Percentiles rank a stretch among this genome's conserved stretches.
phyloP scores from a whole-genome alignment of 75 land plant species.

The Pinus tabuliformis region DNA sequence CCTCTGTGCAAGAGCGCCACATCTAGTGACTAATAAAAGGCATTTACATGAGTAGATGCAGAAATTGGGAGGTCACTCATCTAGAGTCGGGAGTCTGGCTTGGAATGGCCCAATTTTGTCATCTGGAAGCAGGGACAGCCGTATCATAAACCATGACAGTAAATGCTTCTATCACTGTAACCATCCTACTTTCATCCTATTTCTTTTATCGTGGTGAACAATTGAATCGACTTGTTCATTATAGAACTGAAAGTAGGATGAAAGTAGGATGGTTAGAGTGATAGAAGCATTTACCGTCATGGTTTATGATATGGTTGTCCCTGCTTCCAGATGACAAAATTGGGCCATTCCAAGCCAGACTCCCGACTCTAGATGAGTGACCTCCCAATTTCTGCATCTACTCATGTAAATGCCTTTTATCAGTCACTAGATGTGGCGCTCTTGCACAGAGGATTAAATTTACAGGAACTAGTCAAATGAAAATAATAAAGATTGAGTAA shows the following conservation, averaged over 20 bases:
- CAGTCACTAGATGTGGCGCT: too few species aligned
- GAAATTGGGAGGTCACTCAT: conserved; percentile 31
- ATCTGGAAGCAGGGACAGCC: conserved; percentile 60
- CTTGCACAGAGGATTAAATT: background rate
- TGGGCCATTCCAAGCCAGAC: conserved; percentile 58
- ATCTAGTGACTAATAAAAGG: too few species aligned
- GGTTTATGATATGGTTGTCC: conserved; percentile 62
- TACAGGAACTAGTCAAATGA: background rate
- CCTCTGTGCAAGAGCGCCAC: background rate
- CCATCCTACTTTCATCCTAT: background rate
- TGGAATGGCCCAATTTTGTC: conserved; percentile 59
- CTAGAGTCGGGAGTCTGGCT: conserved; percentile 49
- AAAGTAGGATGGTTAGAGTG: background rate
- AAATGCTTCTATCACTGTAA: background rate
- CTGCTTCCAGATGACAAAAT: conserved; percentile 58
- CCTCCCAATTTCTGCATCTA: conserved; percentile 36
- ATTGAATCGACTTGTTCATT: too few species aligned
- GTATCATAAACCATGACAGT: conserved; percentile 78
- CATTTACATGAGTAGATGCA: conserved; percentile 17
- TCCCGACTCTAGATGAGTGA: conserved; percentile 44
- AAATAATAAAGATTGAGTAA: background rate
- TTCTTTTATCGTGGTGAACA: too few species aligned
- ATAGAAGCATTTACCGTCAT: conserved; percentile 46
- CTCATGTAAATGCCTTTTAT: too few species aligned
- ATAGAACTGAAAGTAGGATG: too few species aligned